phyloP scores from a whole-genome alignment of 2,329 filamentous ascomycete genomes.

The Fusarium hostae region DNA sequence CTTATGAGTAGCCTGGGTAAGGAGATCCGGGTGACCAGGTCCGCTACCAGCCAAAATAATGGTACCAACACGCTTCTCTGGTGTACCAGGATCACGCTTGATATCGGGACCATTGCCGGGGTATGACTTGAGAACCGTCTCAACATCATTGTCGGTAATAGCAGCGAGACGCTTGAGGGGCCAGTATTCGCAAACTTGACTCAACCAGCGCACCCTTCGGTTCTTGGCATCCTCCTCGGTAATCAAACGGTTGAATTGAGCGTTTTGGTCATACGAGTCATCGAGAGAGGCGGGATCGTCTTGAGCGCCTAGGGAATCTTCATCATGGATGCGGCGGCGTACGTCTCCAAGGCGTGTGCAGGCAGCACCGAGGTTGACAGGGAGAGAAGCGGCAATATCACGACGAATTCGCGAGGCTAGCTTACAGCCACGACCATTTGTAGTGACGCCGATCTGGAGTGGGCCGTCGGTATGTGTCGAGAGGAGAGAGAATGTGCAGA shows the following conservation, averaged over 20 bases:
- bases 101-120: slow-evolving; percentile 47
- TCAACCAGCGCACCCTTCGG: slow-evolving; percentile 89
- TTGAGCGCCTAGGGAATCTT: slow-evolving; percentile 62
- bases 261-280: slow-evolving; percentile 77
- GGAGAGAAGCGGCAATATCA: slow-evolving; percentile 85
- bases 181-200: slow-evolving; percentile 99
- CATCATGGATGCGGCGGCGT: slow-evolving; percentile 76
- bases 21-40: slow-evolving; percentile 89
- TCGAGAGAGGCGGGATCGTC: slow-evolving; percentile 68
- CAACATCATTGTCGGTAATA: slow-evolving; percentile 83
- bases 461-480: slow-evolving; percentile 91
- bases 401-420: slow-evolving; percentile 88
- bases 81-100: slow-evolving; percentile 32
- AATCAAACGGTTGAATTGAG: slow-evolving; percentile 86
- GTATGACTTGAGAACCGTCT: slow-evolving; percentile 80
- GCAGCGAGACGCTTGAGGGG: slow-evolving; percentile 83
- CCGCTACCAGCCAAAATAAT: slow-evolving; percentile 93
- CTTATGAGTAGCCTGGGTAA: slow-evolving; percentile 84
- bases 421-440: slow-evolving; percentile 94
- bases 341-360: slow-evolving; percentile 82
- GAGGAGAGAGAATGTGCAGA: slow-evolving; percentile 90
- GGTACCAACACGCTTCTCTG: slow-evolving; percentile 62
- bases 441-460: slow-evolving; percentile 93
- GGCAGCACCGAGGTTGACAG: slow-evolving; percentile 77
- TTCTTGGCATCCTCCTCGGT: slow-evolving; percentile 79